Base-by-base conservation (phyloP, 2,329 filamentous ascomycete species). In the Bipolaris sorokiniana region DNA sequence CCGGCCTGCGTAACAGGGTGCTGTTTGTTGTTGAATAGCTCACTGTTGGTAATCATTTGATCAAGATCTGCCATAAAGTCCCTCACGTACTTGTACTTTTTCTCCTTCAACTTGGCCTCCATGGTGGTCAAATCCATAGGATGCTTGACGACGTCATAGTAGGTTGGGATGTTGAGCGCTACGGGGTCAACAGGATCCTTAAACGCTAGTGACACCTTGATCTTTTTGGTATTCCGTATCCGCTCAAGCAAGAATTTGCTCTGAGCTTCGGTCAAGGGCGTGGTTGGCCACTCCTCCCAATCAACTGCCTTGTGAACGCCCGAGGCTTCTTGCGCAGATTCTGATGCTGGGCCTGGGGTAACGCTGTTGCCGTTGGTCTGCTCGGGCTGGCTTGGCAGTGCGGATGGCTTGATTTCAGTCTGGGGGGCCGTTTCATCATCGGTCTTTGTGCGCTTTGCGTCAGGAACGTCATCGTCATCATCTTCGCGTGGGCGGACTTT, bases 121-220 rank as follows among this genome's bases (percentile, higher is more conserved):
- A 99, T 90, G 9, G 89, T 89, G 37, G 84, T 83, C 36, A 99
- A 83, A 75, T 98, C 94, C 82, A 96, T 93, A 0, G 93, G 93
- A 28, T 88, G 84, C 36, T 87, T 85, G 65, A 98, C 87, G 34
- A 89, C 81, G 1, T 85, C 80, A 62, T 90, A 90, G 61, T 92
- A 90, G 1, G 86, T 87, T 52, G 91, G 92, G 38, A 98, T 86
- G 26, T 80, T 82, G 38, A 97, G 84, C 76, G 90, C 91, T 22
- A 94, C 80, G 37, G 84, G 85, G 72, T 91, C 84, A 7, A 98
- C 95, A 0, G 95, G 89, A 40, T 88, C 84, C 62, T 86, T 84
- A 79, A 97, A 98, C 52, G 89, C 85, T 6, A 79, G 78, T 1
- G 94, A 91, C 58, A 88, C 86, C 73, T 94, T 92, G 45, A 91